Conservation (phyloP, 495 filamentous ascomycete genomes). For the Lasiosphaeria hispida region DNA sequence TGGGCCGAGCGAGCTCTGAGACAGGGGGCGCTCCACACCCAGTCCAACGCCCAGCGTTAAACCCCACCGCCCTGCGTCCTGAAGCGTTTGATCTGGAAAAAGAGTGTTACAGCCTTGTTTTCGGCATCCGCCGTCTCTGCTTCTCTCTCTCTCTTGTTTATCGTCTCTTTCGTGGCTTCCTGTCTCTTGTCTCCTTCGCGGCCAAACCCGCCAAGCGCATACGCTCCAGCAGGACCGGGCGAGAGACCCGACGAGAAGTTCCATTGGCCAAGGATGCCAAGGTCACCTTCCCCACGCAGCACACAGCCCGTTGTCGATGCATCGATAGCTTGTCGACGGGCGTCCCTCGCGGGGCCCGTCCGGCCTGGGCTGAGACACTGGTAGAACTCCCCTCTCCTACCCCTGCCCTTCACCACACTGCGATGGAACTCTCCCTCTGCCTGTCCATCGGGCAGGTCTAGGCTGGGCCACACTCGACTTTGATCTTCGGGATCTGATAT, state of each 20-base stretch:
- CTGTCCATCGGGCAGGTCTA: not conserved
- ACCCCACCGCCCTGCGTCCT: not conserved
- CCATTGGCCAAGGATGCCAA: no score
- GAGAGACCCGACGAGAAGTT: no score
- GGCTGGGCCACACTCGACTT: not conserved
- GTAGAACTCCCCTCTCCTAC: constrained; percentile 1
- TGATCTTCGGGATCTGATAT: constrained; percentile 7
- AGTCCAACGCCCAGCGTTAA: not conserved
- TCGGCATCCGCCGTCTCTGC: constrained; percentile 1
- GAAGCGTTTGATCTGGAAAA: constrained; percentile 27
- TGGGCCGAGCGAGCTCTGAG: constrained; percentile 15
- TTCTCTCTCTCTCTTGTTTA: constrained; percentile 9
- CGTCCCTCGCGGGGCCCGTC: constrained; percentile 5
- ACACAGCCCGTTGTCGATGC: no score
- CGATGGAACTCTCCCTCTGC: not conserved
- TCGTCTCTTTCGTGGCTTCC: constrained; percentile 11
- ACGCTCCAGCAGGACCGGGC: no score
- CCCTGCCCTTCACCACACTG: not conserved
- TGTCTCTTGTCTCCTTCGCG: not conserved
- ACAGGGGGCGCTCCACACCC: constrained; percentile 6
- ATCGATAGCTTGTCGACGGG: no score
- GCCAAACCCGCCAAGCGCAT: no score
- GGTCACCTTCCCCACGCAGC: no score
- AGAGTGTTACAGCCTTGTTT: constrained; percentile 15
- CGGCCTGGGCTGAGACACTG: constrained; percentile 10